Conservation (phyloP, 2,329 filamentous ascomycete species). For the Neopestalotiopsis sp. region DNA sequence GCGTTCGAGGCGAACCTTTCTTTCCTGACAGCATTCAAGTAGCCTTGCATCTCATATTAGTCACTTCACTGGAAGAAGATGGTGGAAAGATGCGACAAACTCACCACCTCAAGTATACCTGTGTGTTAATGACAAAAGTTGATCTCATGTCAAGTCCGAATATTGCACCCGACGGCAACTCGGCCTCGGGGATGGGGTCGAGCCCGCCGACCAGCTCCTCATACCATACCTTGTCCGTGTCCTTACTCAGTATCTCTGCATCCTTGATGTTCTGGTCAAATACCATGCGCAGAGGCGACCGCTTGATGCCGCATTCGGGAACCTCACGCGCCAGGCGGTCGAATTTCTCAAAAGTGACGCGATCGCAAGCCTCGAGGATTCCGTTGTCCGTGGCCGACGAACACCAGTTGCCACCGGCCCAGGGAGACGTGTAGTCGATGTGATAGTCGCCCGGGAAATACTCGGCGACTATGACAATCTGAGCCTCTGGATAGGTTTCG, state of each 20-base stretch:
- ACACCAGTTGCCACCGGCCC: constrained; percentile 63
- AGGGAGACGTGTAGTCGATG: too few relatives aligned
- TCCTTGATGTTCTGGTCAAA: constrained; percentile 32
- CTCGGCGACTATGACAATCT: too few relatives aligned
- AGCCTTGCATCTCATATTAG: too few relatives aligned
- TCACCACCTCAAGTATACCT: too few relatives aligned
- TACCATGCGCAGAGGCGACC: constrained; percentile 47
- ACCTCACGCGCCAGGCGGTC: constrained; percentile 47
- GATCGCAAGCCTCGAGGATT: constrained; percentile 17
- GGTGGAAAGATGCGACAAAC: too few relatives aligned
- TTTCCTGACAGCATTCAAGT: too few relatives aligned
- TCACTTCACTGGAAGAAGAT: too few relatives aligned
- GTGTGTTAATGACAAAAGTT: too few relatives aligned
- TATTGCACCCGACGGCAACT: constrained; percentile 39
- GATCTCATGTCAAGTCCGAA: too few relatives aligned
- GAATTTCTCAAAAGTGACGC: constrained; percentile 18
- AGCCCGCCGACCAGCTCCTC: constrained; percentile 45
- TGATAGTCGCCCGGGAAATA: too few relatives aligned
- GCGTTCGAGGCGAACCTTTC: too few relatives aligned
- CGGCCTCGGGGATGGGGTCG: constrained; percentile 30
- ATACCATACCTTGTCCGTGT: constrained; percentile 47
- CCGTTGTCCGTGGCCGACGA: constrained; percentile 45
- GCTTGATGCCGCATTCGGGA: constrained; percentile 68
- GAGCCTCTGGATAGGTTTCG: constrained; percentile 42
- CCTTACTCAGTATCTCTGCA: constrained; percentile 51